Evolutionary conservation across 768 basidiomycete species (phyloP).

Genomic region (Kwoniella heveanensis): DNA sequence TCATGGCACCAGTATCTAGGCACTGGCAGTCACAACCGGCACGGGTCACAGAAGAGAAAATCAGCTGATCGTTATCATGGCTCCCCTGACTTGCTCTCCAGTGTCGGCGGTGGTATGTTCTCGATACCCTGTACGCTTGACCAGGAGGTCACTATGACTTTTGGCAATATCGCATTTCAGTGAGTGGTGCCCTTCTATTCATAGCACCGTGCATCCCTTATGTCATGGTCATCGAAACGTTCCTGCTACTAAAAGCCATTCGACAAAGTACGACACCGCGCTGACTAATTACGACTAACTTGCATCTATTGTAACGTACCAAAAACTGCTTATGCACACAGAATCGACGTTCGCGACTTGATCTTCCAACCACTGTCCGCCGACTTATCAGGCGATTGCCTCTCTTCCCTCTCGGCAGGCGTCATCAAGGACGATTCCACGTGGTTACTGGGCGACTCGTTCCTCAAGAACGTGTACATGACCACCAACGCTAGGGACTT

Average conservation of each 20-base stretch:
- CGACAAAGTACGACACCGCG: too few relatives aligned
- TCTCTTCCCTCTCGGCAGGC: constrained; percentile 70
- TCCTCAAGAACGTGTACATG: constrained; percentile 47
- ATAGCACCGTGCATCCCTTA: too few relatives aligned
- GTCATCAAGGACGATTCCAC: constrained; percentile 64
- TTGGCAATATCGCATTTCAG: constrained; percentile 64
- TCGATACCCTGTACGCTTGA: constrained; percentile 69
- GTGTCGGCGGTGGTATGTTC: constrained; percentile 61
- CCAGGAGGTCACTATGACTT: constrained; percentile 62
- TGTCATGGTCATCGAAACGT: too few relatives aligned
- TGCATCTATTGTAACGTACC: too few relatives aligned
- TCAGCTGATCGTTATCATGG: too few relatives aligned
- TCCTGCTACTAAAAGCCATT: too few relatives aligned
- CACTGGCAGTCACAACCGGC: too few relatives aligned
- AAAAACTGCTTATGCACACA: constrained; percentile 48
- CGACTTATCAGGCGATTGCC: constrained; percentile 58
- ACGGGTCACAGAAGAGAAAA: too few relatives aligned
- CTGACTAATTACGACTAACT: too few relatives aligned
- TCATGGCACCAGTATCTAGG: too few relatives aligned
- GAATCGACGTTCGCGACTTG: constrained; percentile 33
- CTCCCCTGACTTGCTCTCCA: too few relatives aligned
- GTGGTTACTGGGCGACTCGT: constrained; percentile 67
- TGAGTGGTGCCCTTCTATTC: constrained; percentile 59
- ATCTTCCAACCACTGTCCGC: constrained; percentile 24
- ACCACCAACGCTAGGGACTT: constrained; percentile 37